These are phyloP conservation scores for Entomortierella parvispora DNA, from an alignment of 192 early-diverging fungal species.

Conservation along the genomic window DNA sequence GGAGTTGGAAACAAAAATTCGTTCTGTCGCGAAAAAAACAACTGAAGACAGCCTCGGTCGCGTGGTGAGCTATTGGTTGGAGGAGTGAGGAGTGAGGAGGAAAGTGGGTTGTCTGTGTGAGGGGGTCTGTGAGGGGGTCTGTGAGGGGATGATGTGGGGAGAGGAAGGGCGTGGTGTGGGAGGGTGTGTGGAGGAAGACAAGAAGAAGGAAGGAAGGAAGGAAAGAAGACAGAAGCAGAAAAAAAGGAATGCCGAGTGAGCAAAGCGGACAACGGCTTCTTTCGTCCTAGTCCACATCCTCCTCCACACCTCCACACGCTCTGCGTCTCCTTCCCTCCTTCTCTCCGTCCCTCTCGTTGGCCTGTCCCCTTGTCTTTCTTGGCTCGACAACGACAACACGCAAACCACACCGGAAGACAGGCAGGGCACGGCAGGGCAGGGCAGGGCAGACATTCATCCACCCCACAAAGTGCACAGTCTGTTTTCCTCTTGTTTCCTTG, in stretches of 20 bases:
- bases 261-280: neutral
- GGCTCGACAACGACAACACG: too few species aligned
- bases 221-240: neutral
- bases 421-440: too few species aligned
- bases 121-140: too few species aligned
- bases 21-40: neutral
- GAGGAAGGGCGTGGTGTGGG: neutral
- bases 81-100: neutral
- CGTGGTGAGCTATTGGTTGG: neutral
- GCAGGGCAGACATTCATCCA: too few species aligned
- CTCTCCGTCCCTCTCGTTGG: too few species aligned
- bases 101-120: neutral
- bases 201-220: neutral
- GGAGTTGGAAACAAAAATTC: neutral
- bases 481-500: neutral
- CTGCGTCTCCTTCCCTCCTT: neutral
- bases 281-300: neutral
- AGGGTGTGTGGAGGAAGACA: neutral
- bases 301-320: neutral
- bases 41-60: neutral
- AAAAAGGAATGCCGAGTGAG: neutral
- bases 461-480: constrained; percentile 11
- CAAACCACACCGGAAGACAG: too few species aligned
- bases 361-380: too few species aligned
- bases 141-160: too few species aligned